Conservation (phyloP, 495 filamentous ascomycete species). For the Hypoxylon fragiforme region DNA sequence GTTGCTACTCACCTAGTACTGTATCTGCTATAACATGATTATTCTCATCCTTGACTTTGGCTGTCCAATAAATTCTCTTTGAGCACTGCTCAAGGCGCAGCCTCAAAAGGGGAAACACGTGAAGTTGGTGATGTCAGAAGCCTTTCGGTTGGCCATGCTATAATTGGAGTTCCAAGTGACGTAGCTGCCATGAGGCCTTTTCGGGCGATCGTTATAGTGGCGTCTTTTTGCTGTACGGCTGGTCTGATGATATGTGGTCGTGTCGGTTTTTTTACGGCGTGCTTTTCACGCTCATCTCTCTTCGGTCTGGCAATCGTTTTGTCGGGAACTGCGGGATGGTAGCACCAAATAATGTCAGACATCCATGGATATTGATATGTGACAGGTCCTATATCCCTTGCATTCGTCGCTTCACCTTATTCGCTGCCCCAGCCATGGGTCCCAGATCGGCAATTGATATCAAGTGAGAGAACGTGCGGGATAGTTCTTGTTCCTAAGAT, state of each 20-base stretch:
- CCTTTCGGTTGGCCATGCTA: slow-evolving; percentile 12
- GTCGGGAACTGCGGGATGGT: slow-evolving; percentile 27
- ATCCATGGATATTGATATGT: slow-evolving; percentile 36
- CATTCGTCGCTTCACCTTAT: slow-evolving; percentile 24
- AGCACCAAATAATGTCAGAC: slow-evolving; percentile 26
- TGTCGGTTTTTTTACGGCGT: slow-evolving; percentile 28
- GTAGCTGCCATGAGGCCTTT: slow-evolving; percentile 22
- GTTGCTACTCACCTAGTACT: background rate
- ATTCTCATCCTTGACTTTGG: background rate
- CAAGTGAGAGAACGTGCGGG: slow-evolving; percentile 23
- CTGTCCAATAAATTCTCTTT: slow-evolving; percentile 16
- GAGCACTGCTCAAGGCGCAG: slow-evolving; percentile 7
- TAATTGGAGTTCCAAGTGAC: slow-evolving; percentile 23
- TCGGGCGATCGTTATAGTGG: slow-evolving; percentile 26
- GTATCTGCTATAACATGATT: slow-evolving; percentile 6
- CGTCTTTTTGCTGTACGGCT: slow-evolving; percentile 20
- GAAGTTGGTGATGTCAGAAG: slow-evolving; percentile 32
- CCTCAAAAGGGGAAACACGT: slow-evolving; percentile 6
- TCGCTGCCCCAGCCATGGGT: slow-evolving; percentile 37
- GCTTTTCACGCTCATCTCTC: slow-evolving; percentile 9
- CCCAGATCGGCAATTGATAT: slow-evolving; percentile 36
- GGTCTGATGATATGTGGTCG: slow-evolving; percentile 22
- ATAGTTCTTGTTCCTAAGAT: slow-evolving; percentile 27
- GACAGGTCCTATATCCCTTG: slow-evolving; percentile 36
- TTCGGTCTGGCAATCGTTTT: slow-evolving; percentile 11